Conservation (phyloP, 768 basidiomycete genomes). For the Suillus sp. region DNA sequence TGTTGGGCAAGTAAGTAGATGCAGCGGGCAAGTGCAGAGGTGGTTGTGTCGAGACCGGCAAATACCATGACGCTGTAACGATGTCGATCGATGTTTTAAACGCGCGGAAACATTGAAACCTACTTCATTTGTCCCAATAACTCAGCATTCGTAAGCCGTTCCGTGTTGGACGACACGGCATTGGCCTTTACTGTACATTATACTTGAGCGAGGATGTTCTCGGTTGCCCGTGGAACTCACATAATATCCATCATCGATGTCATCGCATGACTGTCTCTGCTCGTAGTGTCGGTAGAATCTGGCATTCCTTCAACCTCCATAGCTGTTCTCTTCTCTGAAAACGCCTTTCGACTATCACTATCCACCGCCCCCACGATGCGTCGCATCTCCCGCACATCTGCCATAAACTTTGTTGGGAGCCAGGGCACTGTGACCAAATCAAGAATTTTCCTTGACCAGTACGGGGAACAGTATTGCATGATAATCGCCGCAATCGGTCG, state of each 20-base stretch:
- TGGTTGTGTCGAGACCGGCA: constrained; percentile 49
- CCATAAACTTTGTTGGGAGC: constrained; percentile 16
- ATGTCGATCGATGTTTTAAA: not conserved
- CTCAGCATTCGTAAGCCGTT: constrained; percentile 45
- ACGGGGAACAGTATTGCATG: constrained; percentile 29
- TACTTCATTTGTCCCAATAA: constrained; percentile 55
- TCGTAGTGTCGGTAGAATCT: not conserved
- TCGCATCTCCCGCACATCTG: constrained; percentile 45
- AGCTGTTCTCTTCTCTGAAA: constrained; percentile 38
- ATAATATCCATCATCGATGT: constrained; percentile 44
- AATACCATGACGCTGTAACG: constrained; percentile 42
- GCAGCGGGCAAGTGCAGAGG: constrained; percentile 39
- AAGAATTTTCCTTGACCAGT: constrained; percentile 34
- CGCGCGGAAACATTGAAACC: constrained; percentile 16
- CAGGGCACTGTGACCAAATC: constrained; percentile 15
- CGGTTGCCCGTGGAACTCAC: constrained; percentile 28
- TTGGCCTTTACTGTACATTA: constrained; percentile 39
- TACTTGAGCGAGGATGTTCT: not conserved
- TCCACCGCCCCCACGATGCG: constrained; percentile 51
- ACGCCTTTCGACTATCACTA: constrained; percentile 41
- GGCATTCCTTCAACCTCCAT: constrained; percentile 26
- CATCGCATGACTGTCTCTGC: constrained; percentile 19
- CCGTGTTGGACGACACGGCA: constrained; percentile 31
- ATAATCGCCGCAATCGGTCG: constrained; percentile 33
- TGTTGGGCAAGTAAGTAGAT: constrained; percentile 40